Percentiles rank a stretch among this genome's conserved stretches.
Evolutionary conservation across 208 protist genomes (phyloP).

Genomic region (Trypanosomatidae sp.): DNA sequence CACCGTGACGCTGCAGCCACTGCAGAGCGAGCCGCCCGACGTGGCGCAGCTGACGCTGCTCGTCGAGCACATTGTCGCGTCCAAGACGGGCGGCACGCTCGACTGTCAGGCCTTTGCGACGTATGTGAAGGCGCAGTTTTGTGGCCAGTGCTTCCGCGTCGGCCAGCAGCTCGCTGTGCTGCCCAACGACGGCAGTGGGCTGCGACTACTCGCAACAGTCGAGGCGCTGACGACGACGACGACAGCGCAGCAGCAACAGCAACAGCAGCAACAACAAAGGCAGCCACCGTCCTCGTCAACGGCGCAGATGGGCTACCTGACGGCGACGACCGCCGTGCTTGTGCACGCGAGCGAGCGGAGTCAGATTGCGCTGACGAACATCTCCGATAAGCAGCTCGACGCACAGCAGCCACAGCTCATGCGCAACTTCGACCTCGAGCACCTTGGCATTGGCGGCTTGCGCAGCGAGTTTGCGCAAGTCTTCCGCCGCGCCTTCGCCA

Average conservation of each 20-base stretch:
- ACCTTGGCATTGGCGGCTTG: slow-evolving; percentile 94
- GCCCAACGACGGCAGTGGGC: slow-evolving; percentile 26
- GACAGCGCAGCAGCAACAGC: slow-evolving; percentile 1
- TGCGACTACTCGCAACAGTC: slow-evolving; percentile 20
- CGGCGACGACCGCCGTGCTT: slow-evolving; percentile 20
- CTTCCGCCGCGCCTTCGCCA: slow-evolving; percentile 98
- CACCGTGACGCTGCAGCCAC: slow-evolving; percentile 17
- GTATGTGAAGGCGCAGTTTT: slow-evolving; percentile 29
- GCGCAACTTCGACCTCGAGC: slow-evolving; percentile 85
- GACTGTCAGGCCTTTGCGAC: slow-evolving; percentile 45
- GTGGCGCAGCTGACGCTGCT: slow-evolving; percentile 18
- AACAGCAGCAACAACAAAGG: neutral
- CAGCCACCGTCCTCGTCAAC: neutral
- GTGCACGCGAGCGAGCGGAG: slow-evolving; percentile 32
- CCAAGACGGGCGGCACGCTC: slow-evolving; percentile 37
- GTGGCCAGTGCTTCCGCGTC: slow-evolving; percentile 38
- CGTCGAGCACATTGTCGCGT: slow-evolving; percentile 38
- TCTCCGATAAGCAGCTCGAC: slow-evolving; percentile 68
- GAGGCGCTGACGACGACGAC: slow-evolving; percentile 3
- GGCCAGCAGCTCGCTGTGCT: slow-evolving; percentile 51
- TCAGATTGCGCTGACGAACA: slow-evolving; percentile 56
- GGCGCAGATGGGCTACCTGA: slow-evolving; percentile 21
- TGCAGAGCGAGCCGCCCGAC: slow-evolving; percentile 9
- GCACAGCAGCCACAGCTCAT: slow-evolving; percentile 65
- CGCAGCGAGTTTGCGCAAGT: slow-evolving; percentile 94